Evolutionary conservation across 345 rosid genomes (phyloP).

Genomic region (Crucihimalaya himalaica): DNA sequence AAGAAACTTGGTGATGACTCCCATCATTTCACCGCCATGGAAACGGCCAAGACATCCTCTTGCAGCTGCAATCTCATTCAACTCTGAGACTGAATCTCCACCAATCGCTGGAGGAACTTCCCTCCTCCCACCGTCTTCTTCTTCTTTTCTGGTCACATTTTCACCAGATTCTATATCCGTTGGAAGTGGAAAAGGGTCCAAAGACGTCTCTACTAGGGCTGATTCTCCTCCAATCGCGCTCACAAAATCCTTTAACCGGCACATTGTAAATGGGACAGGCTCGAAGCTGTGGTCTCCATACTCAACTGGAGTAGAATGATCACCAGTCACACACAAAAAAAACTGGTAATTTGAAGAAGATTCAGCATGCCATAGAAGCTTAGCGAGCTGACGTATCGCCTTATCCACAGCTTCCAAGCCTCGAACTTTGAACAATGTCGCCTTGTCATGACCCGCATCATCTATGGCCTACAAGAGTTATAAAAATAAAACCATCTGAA

Average conservation of each 20-base stretch:
- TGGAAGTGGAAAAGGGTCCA: constrained; percentile 89
- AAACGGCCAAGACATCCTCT: constrained; percentile 94
- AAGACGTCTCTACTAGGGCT: constrained; percentile 52
- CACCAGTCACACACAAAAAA: constrained; percentile 83
- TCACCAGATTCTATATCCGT: constrained; percentile 48
- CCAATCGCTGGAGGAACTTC: constrained; percentile 37
- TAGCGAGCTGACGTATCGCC: constrained; percentile 81
- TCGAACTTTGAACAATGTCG: constrained; percentile 74
- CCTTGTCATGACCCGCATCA: constrained; percentile 98
- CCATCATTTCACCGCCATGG: constrained; percentile 65
- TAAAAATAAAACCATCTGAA: background rate
- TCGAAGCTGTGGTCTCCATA: constrained; percentile 98
- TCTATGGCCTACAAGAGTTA: constrained; percentile 74
- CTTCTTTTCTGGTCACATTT: constrained; percentile 3
- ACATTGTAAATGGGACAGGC: constrained; percentile 80
- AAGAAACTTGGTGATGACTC: constrained; percentile 38
- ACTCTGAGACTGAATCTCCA: constrained; percentile 80
- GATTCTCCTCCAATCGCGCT: constrained; percentile 76
- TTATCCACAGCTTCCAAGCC: constrained; percentile 84
- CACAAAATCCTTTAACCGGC: constrained; percentile 73
- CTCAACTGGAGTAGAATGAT: constrained; percentile 95
- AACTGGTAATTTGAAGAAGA: constrained; percentile 56
- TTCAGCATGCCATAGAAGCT: constrained; percentile 85
- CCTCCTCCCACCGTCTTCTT: background rate
- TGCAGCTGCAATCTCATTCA: constrained; percentile 78